Evolutionary conservation across 225 moss, liverwort and hornwort genomes (phyloP), one percentile per base, ranked within the genome.

Genomic region (Physcomitrium patens): DNA sequence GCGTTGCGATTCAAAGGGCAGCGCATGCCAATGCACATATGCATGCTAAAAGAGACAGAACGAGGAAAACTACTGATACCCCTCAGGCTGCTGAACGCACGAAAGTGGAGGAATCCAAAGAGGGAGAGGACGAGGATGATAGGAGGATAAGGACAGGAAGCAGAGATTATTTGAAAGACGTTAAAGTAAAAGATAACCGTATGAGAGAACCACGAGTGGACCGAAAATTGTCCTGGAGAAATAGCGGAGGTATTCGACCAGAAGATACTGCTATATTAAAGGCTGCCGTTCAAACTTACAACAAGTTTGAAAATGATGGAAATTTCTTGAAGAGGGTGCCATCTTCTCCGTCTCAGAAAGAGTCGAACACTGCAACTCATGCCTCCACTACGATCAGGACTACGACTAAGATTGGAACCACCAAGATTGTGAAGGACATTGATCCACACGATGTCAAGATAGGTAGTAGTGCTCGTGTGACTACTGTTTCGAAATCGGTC

Each of bases 11-110:
- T 54, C 81, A 77, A 75, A 89, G 96, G 82, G 90, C 96, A 76
- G 96, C 96, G 28, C 96, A 93, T 81, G 92, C 86, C 60, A 90
- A 92, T 80, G 93, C 96, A 24, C 96, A 96, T 56, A 77, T 91
- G 82, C 96, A 96, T 78, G 93, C 96, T 50, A 90, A 80, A 57
- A 85, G 96, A 85, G 79, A 92, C 67, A 86, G 96, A 79, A 48
- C 83, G 12, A 82, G 71, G 18, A 79, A 22, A 61, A 56, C 7
- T 17, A 76, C 73, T 58, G 86, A 83, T 56, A 57, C 65, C 20
- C 73, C 79, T 73, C 77, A 55, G 80, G 75, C 46, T 53, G 24
- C 41, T 9, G 74, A 70, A 66, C 69, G 56, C 70, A 81, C 22
- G 76, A 86, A 77, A 78, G 61, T 50, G 44, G 85, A 47, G 24